Evolutionary conservation across 202 grass and related monocot species (phyloP).

Genomic region (Carex arenaria): DNA sequence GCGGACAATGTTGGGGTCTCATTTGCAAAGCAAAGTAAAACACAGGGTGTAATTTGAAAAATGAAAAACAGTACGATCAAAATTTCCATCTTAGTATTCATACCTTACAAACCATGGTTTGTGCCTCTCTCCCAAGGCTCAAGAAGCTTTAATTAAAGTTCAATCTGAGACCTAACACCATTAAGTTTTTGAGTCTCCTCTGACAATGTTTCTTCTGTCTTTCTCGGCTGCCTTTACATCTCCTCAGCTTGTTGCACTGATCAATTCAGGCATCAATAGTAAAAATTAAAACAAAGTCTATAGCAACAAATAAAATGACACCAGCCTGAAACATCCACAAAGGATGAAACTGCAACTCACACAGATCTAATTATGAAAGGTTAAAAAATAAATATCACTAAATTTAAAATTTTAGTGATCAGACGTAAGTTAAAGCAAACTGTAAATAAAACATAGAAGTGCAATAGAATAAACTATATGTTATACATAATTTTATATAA

Average conservation of each 20-base stretch:
- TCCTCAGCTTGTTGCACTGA: slow-evolving; percentile 48
- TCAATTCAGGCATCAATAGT: slow-evolving; percentile 8
- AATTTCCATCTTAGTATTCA: neutral
- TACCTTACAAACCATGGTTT: slow-evolving; percentile 49
- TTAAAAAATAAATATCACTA: too few species aligned
- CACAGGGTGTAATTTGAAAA: neutral
- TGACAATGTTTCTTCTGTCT: slow-evolving; percentile 38
- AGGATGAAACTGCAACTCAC: too few species aligned
- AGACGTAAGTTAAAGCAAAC: too few species aligned
- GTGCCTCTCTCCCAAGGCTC: too few species aligned
- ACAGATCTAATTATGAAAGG: too few species aligned
- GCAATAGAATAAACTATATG: too few species aligned
- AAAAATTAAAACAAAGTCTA: neutral
- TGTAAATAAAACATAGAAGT: too few species aligned
- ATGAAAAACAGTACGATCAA: neutral
- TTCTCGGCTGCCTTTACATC: slow-evolving; percentile 42
- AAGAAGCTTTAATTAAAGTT: slow-evolving; percentile 40
- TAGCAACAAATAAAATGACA: neutral
- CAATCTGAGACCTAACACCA: slow-evolving; percentile 43
- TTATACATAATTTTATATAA: too few species aligned
- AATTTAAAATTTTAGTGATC: too few species aligned
- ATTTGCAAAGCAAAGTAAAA: neutral
- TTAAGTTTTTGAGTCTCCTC: slow-evolving; percentile 24
- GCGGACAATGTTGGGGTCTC: too few species aligned
- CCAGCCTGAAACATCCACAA: too few species aligned